Evolutionary conservation across 352 stramenopile species (phyloP), one percentile per base, ranked within the genome.

Genomic region (Phytopythium cucurbitacearum): DNA sequence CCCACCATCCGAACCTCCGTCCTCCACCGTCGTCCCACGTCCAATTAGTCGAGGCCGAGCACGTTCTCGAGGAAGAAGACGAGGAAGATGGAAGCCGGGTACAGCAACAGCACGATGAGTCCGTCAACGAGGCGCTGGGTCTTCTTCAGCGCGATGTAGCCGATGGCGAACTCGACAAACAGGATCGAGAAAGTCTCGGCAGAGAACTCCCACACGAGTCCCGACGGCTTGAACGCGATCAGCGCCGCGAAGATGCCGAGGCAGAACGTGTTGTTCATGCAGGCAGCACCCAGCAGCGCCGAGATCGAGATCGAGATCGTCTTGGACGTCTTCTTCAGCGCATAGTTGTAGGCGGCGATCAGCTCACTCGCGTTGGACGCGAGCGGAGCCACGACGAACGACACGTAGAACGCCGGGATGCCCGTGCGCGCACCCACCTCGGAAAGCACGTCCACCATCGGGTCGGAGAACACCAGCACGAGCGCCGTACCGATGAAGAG

Each of bases 201-300:
- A 51, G 89, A 98, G 71, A 98, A 99, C 69, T 98, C 73, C 97
- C 97, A 99, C 48, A 97, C 92, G 21, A 99, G 77, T 5, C 85
- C 80, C 40, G 73, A 69, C 21, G 57, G 71, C 70, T 97, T 93
- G 61, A 98, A 97, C 59, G 90, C 98, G 67, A 99, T 97, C 40
- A 99, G 82, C 55, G 89, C 85, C 60, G 98, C 95, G 59, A 99
- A 99, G 62, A 99, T 98, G 36, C 89, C 96, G 15, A 99, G 80
- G 63, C 94, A 98, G 67, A 99, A 98, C n/a, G 97, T 99, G 78
- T 99, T 99, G 85, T 99, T 99, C 96, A 99, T 99, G 67, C 91
- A 97, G 11, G 95, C 96, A 33, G 96, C 96, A 33, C 97, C 97
- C 28, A 98, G 84, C 48, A 98, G 77, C 46, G 89, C 77, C 43